Percentiles rank a stretch among this genome's conserved stretches.
Evolutionary conservation across 768 basidiomycete genomes (phyloP).

Genomic region (Saitozyma podzolica): DNA sequence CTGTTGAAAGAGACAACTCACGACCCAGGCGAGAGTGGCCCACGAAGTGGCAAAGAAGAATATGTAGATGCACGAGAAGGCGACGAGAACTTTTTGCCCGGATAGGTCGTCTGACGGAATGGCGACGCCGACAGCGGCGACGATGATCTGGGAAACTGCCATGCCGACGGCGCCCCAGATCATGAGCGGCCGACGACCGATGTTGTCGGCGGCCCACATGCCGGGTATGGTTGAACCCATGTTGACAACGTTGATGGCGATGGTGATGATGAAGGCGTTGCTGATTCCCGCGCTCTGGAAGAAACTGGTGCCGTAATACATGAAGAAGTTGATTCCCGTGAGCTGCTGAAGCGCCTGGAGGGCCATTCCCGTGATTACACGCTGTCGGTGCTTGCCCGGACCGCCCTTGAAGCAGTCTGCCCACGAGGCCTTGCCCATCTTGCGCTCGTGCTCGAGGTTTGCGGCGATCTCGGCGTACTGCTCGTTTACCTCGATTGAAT

Average conservation of each 20-base stretch:
- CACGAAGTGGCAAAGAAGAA: slow-evolving; percentile 50
- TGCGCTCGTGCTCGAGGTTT: neutral
- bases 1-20: slow-evolving; percentile 19
- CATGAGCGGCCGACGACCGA: slow-evolving; percentile 22
- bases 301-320: slow-evolving; percentile 52
- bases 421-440: neutral
- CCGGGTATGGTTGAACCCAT: slow-evolving; percentile 2
- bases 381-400: slow-evolving; percentile 7
- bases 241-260: slow-evolving; percentile 9
- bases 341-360: slow-evolving; percentile 69
- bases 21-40: slow-evolving; percentile 62
- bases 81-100: slow-evolving; percentile 30
- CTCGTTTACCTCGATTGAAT: slow-evolving; percentile 8
- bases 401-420: slow-evolving; percentile 15
- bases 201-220: slow-evolving; percentile 9
- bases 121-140: slow-evolving; percentile 1
- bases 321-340: slow-evolving; percentile 75
- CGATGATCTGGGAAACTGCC: slow-evolving; percentile 7
- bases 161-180: slow-evolving; percentile 12
- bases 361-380: slow-evolving; percentile 50
- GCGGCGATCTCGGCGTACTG: slow-evolving; percentile 5
- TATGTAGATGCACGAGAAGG: slow-evolving; percentile 37
- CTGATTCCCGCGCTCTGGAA: slow-evolving; percentile 20
- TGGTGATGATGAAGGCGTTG: slow-evolving; percentile 19
- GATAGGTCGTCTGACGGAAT: neutral